These are phyloP conservation scores for Cladosporium sp. DNA, from an alignment of 2,329 filamentous ascomycete genomes.

Conservation along the genomic window DNA sequence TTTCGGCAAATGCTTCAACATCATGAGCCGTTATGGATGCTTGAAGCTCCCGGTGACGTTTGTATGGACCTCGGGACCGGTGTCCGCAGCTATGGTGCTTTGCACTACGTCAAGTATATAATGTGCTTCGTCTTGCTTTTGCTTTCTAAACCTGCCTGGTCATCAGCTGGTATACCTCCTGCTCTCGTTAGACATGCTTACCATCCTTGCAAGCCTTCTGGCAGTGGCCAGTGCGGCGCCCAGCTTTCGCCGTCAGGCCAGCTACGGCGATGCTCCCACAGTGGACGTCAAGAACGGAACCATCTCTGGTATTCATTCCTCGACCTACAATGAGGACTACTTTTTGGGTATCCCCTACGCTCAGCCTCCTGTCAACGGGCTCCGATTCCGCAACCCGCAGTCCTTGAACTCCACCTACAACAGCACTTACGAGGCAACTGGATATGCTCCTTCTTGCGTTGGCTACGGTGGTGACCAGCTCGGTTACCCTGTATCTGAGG, in stretches of 20 bases:
- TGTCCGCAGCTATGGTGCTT: background rate
- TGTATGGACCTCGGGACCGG: background rate
- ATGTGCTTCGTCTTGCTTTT: no score
- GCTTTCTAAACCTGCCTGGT: background rate
- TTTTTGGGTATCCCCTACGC: conserved; percentile 43
- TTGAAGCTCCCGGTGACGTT: conserved; percentile 3
- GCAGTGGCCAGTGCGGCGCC: conserved; percentile 12
- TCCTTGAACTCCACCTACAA: conserved; percentile 36
- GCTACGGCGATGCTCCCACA: conserved; percentile 24
- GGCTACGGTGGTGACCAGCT: conserved; percentile 36
- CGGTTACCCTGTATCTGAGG: conserved; percentile 44
- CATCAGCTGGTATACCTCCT: background rate
- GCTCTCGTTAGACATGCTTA: conserved; percentile 4
- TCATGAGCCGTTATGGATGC: background rate
- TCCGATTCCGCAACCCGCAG: conserved; percentile 32
- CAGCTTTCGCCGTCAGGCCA: conserved; percentile 4
- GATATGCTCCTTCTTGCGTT: conserved; percentile 41
- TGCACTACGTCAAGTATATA: background rate
- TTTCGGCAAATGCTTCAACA: background rate
- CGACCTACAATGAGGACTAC: conserved; percentile 42
- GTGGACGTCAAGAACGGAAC: conserved; percentile 43
- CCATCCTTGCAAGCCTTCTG: conserved; percentile 12
- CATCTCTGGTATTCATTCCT: conserved; percentile 34
- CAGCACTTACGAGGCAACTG: conserved; percentile 35
- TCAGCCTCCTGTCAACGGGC: conserved; percentile 31